Base-by-base conservation (phyloP, 805 yeast species). In the Candida tammaniensis region DNA sequence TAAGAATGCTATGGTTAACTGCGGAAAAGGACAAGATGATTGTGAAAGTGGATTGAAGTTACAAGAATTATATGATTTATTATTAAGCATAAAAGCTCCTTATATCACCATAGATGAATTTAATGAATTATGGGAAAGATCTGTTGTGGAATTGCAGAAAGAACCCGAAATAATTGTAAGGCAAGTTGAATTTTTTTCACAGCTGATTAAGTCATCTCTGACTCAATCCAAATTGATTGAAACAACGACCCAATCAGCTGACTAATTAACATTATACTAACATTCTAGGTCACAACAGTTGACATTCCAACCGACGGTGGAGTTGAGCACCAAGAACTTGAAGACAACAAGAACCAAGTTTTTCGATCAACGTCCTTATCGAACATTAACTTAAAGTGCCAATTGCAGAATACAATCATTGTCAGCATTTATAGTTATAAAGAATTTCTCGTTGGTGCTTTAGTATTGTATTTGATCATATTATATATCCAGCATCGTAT, bases 161-260 rank as follows among this genome's bases (percentile, higher is more conserved):
- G 83, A 81, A 61, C 81, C 84, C 27, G 86, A 79, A 55, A 71
- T 82, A 54, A 77, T 73, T 61, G 82, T 83, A 75, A 81, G 93
- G 85, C 85, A 79, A 73, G 86, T 80, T 72, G 33, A 51, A 10
- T 29, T 28, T 23, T 21, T 21, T 24, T 23, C 7, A 14, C 6
- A 11, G 17, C 17, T 12, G 17, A 11, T 7, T 25, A n/a, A n/a
- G n/a, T n/a, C n/a, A n/a, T n/a, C n/a, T n/a, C n/a, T n/a, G n/a
- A n/a, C n/a, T n/a, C n/a, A n/a, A n/a, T 25, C 17, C 7, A 23
- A 23, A 12, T 7, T 23, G 42, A 41, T 29, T 33, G 31, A 19
- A 34, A n/a, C 26, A 35, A 37, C 30, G 21, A 19, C 9, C 21
- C 21, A 7, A 19, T 19, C 9, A 7, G 9, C 21, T 7, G 9